These are phyloP conservation scores for Arabidopsis lyrata DNA, from an alignment of 441 rosid species.

Conservation along the genomic window DNA sequence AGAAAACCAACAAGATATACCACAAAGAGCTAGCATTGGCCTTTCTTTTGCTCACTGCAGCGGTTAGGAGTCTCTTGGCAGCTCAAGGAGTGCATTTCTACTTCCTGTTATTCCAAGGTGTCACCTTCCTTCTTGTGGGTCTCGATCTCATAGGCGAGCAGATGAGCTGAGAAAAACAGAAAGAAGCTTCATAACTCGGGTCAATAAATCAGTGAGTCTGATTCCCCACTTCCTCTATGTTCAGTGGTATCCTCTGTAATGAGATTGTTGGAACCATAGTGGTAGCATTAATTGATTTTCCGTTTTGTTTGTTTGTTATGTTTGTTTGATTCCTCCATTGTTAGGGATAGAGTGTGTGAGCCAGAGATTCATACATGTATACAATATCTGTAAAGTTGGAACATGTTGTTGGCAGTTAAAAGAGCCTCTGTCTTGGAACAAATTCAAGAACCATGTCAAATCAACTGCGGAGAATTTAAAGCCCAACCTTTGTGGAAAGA, in stretches of 20 bases:
- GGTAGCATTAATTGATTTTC: conserved; percentile 39
- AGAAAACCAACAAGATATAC: conserved; percentile 78
- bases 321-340: conserved; percentile 43
- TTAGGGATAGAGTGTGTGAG: conserved; percentile 38
- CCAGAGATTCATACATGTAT: conserved; percentile 44
- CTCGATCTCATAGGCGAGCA: conserved; percentile 93
- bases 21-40: conserved; percentile 87
- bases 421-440: conserved; percentile 31
- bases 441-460: conserved; percentile 28
- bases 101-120: conserved; percentile 87
- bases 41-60: conserved; percentile 83
- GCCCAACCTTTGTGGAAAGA: conserved; percentile 19
- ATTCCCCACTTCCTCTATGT: conserved; percentile 18
- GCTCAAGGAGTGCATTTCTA: conserved; percentile 92
- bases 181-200: conserved; percentile 27
- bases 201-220: conserved; percentile 38
- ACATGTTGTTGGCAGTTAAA: conserved; percentile 45
- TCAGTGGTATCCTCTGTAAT: conserved; percentile 41
- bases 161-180: conserved; percentile 54
- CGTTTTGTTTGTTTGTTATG: conserved; percentile 32
- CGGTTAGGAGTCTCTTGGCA: conserved; percentile 75
- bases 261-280: conserved; percentile 47
- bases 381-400: conserved; percentile 47
- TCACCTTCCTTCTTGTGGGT: conserved; percentile 85
- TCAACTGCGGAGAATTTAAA: conserved; percentile 22